Evolutionary conservation across 495 filamentous ascomycete genomes (phyloP), one percentile per base, ranked within the genome.

Genomic region (Sabuloglossum arenarium): DNA sequence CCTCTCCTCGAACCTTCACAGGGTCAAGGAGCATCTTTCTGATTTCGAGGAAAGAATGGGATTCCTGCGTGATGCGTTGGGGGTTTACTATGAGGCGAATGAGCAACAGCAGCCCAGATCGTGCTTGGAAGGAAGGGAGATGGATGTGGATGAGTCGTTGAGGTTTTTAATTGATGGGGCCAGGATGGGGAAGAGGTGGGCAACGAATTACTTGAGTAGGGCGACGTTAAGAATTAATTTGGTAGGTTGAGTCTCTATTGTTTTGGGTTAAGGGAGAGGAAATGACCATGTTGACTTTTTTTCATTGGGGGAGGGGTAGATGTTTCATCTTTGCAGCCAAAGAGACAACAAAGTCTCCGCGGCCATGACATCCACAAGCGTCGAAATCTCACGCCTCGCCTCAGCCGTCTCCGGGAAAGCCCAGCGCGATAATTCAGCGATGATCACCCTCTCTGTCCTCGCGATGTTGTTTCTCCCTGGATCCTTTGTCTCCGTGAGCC

Each of bases 1-100:
- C 3, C 56, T 58, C 23, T 58, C 45, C 49, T 25, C 49, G 3
- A 24, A 58, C 12, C 32, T 24, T 3, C 30, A 58, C 49, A 27
- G 56, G n/a, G 39, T 58, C 29, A 43, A 37, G 23, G 56, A 58
- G 23, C 49, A 58, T 32, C 47, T 58, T 6, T 51, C 47, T n/a
- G 56, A 58, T 42, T 39, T 53, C 4, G 56, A 42, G 39, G 29
- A 55, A 3, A 23, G 47, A 1, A 32, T 49, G 19, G 2, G 1
- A 1, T 58, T 58, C 49, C 24, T 58, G 6, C 49, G 21, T 2
- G 23, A 31, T 16, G 31, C 50, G 29, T 19, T n/a, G 6, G 50
- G 32, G 21, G n/a, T 2, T 3, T 27, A 39, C 10, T 6, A 30
- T 19, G 14, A n/a, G 19, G 19, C 51, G 19, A 12, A 8, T 3